Conservation (phyloP, 768 basidiomycete genomes). For the Trametes cubensis region DNA sequence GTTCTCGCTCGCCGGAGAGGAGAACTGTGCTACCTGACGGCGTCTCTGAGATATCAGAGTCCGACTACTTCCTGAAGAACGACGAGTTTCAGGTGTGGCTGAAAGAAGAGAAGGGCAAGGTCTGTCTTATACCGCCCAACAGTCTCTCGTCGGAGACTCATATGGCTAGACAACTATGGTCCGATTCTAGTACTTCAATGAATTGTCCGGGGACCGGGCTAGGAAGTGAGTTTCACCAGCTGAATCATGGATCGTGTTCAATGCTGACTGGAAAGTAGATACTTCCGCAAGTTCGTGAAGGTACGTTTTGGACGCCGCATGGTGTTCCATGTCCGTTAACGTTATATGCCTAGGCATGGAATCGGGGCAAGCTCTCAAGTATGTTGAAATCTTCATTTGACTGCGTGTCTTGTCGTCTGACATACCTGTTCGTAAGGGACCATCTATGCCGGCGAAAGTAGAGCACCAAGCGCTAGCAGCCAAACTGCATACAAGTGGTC, state of each 20-base stretch:
- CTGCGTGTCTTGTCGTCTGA: neutral
- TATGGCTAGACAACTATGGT: neutral
- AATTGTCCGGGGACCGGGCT: conserved; percentile 80
- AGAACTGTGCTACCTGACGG: conserved; percentile 52
- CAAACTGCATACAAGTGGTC: conserved; percentile 90
- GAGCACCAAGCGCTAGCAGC: conserved; percentile 58
- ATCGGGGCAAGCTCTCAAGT: conserved; percentile 75
- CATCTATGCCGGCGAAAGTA: conserved; percentile 64
- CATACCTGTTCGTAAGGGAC: conserved; percentile 41
- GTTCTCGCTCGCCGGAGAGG: conserved; percentile 49
- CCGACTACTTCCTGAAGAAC: conserved; percentile 89
- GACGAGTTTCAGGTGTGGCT: conserved; percentile 88
- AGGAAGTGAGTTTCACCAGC: conserved; percentile 54
- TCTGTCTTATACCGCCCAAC: conserved; percentile 30
- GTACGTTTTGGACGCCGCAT: conserved; percentile 39
- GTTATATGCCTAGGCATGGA: conserved; percentile 63
- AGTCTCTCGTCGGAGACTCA: conserved; percentile 22
- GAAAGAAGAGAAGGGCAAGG: conserved; percentile 69
- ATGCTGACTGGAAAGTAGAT: conserved; percentile 50
- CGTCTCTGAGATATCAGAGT: conserved; percentile 68
- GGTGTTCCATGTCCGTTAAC: conserved; percentile 10
- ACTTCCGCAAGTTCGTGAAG: conserved; percentile 93
- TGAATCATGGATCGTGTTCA: conserved; percentile 26
- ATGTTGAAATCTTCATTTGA: conserved; percentile 24
- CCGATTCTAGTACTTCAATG: conserved; percentile 73